Base-by-base conservation (phyloP, 1,284 basidiomycete species). In the Trametes pubescens region DNA sequence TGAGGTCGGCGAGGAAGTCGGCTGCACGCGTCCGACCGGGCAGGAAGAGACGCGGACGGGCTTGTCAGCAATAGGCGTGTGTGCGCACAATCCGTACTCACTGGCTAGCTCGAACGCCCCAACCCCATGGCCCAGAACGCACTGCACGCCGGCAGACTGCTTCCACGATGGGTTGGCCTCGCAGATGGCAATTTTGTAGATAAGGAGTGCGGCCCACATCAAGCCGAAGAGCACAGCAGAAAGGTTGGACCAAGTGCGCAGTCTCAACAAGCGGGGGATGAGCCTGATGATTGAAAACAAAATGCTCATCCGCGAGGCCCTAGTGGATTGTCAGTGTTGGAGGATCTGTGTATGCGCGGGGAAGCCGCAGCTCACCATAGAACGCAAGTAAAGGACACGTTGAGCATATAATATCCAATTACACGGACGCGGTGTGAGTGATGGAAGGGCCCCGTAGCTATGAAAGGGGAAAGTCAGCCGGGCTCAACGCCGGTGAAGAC, bases 251-350 rank as follows among this genome's bases (percentile, higher is more conserved):
- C 68, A 64, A 16, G 53, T 40, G 29, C 70, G 66, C 47, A 75
- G 52, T 14, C 44, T 57, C 68, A 74, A 69, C 14, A 73, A 57
- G 35, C 54, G 51, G 2, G 75, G 74, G 13, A 73, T 75, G 40
- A 77, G 68, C 35, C 74, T 64, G 32, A 76, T 71, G 24, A 74
- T 69, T 4, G 75, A 72, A 49, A 66, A 69, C 10, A 77, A 65
- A n/a, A 76, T 71, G 69, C 73, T 74, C 68, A 76, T 69, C 54
- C 75, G 74, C 6, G 72, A 65, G 11, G 71, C 62, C 75, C 75
- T 77, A 32, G 4, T 8, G 22, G 22, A 43, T 10, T 35, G 51
- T 29, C 14, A 26, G 26, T 24, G 11, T 38, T 1, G 16, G 11
- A 5, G 38, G 29, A 6, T 22, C n/a, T 4, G 4, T 1, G 22